Evolutionary conservation across 805 yeast species (phyloP), one percentile per base, ranked within the genome.

Genomic region (Candida sithepensis): DNA sequence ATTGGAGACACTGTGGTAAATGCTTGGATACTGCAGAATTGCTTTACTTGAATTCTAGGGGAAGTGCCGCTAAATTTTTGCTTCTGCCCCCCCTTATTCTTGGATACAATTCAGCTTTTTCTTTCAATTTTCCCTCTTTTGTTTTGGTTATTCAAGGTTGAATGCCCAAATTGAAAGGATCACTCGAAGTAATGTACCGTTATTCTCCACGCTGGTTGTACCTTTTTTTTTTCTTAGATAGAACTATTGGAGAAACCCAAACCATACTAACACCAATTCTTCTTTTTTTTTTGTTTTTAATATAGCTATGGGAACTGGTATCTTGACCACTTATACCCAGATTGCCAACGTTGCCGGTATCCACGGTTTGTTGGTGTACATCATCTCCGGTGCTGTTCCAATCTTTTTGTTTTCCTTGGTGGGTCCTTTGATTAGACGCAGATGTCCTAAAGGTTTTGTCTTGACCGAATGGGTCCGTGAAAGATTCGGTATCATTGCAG

Each of bases 381-480:
- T 90, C 1, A 54, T 88, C 12, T 69, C 85, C 16, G 94, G 96
- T 33, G 84, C 96, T 1, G 65, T 91, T 42, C 97, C 97, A 3
- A 84, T 91, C 68, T 73, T 87, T 50, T 66, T 88, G n/a, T 91
- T 91, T 71, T 88, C 94, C 0, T 76, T 78, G 45, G 68, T 87
- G 49, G 97, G 97, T 0, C 97, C 97, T 1, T 62, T 81, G 9
- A 83, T 91, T 49, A 74, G 96, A 54, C 77, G 72, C 49, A 77
- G 78, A 55, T 87, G 96, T 56, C 97, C 97, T 0, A 80, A 87
- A 8, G 97, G 97, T 2, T 91, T 91, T 64, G 90, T 91, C 23
- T 70, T 91, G 56, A 89, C 96, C 4, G 96, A 91, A 63, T 91
- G 97, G 97, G 92, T 88, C n/a, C 78, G 88, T 60, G 79, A 79